Base-by-base conservation (phyloP, 805 yeast species). In the Sugiyamaella mastotermitis region DNA sequence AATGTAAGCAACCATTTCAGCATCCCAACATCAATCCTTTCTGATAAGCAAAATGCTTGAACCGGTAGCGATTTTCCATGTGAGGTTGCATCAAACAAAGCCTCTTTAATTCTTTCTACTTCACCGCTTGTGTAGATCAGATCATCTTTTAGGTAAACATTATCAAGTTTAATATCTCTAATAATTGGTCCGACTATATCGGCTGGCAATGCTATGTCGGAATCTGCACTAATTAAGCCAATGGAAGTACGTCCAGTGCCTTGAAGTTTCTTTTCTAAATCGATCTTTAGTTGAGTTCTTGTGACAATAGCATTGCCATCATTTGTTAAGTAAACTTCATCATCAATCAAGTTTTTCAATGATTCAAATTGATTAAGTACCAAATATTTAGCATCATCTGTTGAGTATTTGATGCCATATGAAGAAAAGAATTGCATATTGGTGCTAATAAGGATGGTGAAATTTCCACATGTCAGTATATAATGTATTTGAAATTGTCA, bases 231-330 rank as follows among this genome's bases (percentile, higher is more conserved):
- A 5, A 49, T 17, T 13, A 45, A 34, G 4, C 49, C 42, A 7
- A 42, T 22, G 6, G 42, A 44, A 9, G 47, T 42, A 24, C 45
- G 29, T 5, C 45, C 49, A 9, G 13, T 20, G 31, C 45, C 44
- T 3, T 24, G n/a, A 17, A 47, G 36, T 17, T 27, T 25, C n/a
- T 29, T 33, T 16, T 19, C 21, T 5, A 47, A 16, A n/a, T 28
- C 37, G 16, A 19, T 6, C 20, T 19, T 24, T 9, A 35, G 35
- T 24, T 37, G 37, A 8, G 24, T 26, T 11, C 41, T 32, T 5
- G 49, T 47, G 15, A 47, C 43, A 5, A 47, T 32, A 1, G 34
- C 42, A 24, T 19, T 25, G 3, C 37, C 36, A 4, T 45, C 40
- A 9, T 15, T 6, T 4, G 47, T 45, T 13, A 39, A 13, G 21